Evolutionary conservation across 805 yeast species (phyloP).

Genomic region (Candida odintsovae): DNA sequence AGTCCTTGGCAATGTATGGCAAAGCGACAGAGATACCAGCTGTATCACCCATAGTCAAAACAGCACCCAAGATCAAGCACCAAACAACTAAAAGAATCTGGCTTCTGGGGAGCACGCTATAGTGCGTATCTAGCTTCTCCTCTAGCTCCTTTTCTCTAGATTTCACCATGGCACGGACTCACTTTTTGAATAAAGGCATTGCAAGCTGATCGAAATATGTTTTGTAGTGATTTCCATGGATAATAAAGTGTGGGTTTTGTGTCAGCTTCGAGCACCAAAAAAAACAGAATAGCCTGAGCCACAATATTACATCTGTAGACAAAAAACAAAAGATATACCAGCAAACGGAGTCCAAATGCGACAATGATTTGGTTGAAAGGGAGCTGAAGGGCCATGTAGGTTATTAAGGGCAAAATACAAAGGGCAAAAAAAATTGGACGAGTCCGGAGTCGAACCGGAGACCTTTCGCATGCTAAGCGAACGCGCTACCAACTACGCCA

Average conservation of each 20-base stretch:
- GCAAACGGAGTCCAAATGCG: too few relatives aligned
- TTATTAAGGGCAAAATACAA: too few relatives aligned
- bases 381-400: too few relatives aligned
- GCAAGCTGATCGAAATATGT: too few relatives aligned
- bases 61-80: background rate
- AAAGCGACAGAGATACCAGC: conserved; percentile 43
- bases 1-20: conserved; percentile 39
- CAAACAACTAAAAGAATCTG: background rate
- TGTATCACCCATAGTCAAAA: conserved; percentile 30
- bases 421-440: conserved; percentile 39
- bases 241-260: background rate
- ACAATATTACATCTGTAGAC: too few relatives aligned
- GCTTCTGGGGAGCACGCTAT: conserved; percentile 1
- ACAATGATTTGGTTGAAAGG: too few relatives aligned
- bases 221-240: background rate
- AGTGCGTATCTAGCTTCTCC: conserved; percentile 7
- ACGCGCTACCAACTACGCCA: conserved; percentile 84
- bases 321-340: too few relatives aligned
- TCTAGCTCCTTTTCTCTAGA: conserved; percentile 1
- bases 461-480: conserved; percentile 77
- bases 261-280: too few relatives aligned
- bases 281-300: too few relatives aligned
- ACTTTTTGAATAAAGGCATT: background rate
- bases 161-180: background rate
- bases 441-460: conserved; percentile 75